Percentiles rank a stretch among this genome's conserved stretches.
Conservation (phyloP, 1,284 basidiomycete species). For the Tilletia caries region DNA sequence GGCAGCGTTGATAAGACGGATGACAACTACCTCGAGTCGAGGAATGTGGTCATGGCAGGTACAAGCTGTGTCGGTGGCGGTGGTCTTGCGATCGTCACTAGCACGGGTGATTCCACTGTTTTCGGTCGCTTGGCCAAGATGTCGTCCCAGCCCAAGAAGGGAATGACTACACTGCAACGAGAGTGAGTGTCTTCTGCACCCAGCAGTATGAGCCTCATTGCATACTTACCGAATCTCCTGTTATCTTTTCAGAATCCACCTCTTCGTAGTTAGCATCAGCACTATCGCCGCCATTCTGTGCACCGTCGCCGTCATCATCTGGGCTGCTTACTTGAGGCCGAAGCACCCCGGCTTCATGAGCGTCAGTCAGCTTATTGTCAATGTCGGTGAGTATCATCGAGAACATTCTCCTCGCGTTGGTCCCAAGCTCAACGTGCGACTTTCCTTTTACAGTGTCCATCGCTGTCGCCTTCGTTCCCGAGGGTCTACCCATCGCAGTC, state of each 20-base stretch:
- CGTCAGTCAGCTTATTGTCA: slow-evolving; percentile 57
- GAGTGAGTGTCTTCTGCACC: slow-evolving; percentile 20
- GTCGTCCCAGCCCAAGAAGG: slow-evolving; percentile 51
- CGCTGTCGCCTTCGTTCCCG: slow-evolving; percentile 67
- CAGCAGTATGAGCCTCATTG: slow-evolving; percentile 33
- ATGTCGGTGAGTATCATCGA: not conserved
- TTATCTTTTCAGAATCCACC: slow-evolving; percentile 41
- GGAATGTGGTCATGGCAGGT: slow-evolving; percentile 66
- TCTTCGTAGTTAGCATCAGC: slow-evolving; percentile 57
- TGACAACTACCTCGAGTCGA: slow-evolving; percentile 58
- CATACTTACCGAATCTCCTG: slow-evolving; percentile 38
- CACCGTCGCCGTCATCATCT: slow-evolving; percentile 59
- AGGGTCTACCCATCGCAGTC: slow-evolving; percentile 68
- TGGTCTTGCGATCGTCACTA: slow-evolving; percentile 62
- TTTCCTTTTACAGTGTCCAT: slow-evolving; percentile 63
- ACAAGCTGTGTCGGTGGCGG: slow-evolving; percentile 64
- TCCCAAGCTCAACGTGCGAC: no score
- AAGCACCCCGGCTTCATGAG: slow-evolving; percentile 63
- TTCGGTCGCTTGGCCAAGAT: slow-evolving; percentile 56
- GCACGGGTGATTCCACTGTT: slow-evolving; percentile 63
- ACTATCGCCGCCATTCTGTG: slow-evolving; percentile 60
- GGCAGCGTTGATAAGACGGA: slow-evolving; percentile 61
- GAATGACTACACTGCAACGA: slow-evolving; percentile 61
- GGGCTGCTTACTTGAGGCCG: slow-evolving; percentile 59
- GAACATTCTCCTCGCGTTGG: not conserved